Evolutionary conservation across 1,284 basidiomycete species (phyloP), one percentile per base, ranked within the genome.

Genomic region (Ganoderma resinaceum): DNA sequence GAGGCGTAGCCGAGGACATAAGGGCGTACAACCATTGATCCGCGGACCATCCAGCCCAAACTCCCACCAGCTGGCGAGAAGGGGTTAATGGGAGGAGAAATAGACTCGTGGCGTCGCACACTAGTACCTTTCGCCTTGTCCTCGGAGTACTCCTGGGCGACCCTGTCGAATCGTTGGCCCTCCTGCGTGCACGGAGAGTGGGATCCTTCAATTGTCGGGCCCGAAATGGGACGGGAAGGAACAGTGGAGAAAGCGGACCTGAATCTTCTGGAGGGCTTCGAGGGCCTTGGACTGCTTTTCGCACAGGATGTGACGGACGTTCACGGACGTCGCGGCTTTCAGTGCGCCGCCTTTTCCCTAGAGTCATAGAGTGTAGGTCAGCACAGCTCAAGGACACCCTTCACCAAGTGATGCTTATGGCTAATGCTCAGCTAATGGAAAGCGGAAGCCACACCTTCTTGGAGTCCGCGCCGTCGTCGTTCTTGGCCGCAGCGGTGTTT

Each of bases 301-400:
- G 79, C 94, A 95, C 26, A 95, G 82, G 61, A 95, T 93, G 78
- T 95, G 94, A 31, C 94, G 88, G 37, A 95, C 93, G 76, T 95
- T 95, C 52, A 95, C 82, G 31, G 93, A 89, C 26, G 89, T 94
- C 12, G 93, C 93, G 33, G 93, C 81, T 78, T 94, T 95, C 72
- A 91, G 74, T 2, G 52, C 68, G 1, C 81, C 82, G 18, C 84
- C 83, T 73, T 89, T 90, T 9, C 82, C 84, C 87, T 90, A 49
- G n/a, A 37, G 43, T 23, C 18, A 62, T 23, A 35, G 9, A 43
- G 29, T 62, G 29, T 38, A 23, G n/a, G 35, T 31, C 31, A 35
- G 58, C 58, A 33, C 52, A 29, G 11, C 23, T 2, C 23, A 12
- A 3, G 52, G 5, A 33, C 52, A 11, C 3, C 12, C 31, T 38